These are phyloP conservation scores for Rhizoclosmatium globosum DNA, from an alignment of 192 early-diverging fungal genomes.

Conservation along the genomic window DNA sequence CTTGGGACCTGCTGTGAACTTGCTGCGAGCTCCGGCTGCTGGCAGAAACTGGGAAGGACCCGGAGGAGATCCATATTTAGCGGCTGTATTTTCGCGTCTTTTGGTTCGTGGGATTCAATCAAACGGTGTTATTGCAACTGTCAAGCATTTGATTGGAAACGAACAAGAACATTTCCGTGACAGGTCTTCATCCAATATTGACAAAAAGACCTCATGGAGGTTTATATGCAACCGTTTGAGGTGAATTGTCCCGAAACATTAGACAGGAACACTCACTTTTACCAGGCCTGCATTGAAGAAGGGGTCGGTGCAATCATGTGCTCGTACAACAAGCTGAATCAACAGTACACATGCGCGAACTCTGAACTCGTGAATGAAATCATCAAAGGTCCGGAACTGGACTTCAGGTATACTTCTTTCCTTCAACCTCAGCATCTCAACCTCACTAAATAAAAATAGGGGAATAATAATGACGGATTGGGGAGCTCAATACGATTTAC, in stretches of 20 bases:
- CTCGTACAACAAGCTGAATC: slow-evolving; percentile 60
- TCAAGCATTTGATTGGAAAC: slow-evolving; percentile 61
- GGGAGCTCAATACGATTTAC: slow-evolving; percentile 35
- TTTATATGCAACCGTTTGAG: slow-evolving; percentile 68
- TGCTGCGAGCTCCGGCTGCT: slow-evolving; percentile 44
- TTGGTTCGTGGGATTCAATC: slow-evolving; percentile 54
- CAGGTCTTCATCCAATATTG: slow-evolving; percentile 38
- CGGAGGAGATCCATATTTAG: slow-evolving; percentile 57
- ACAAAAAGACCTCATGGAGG: slow-evolving; percentile 65
- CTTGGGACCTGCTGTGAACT: slow-evolving; percentile 59
- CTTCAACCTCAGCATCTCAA: background rate
- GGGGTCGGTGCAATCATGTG: slow-evolving; percentile 72
- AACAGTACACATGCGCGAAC: slow-evolving; percentile 62
- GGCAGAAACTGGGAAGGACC: slow-evolving; percentile 52
- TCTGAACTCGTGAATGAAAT: slow-evolving; percentile 52
- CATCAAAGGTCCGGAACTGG: slow-evolving; percentile 60
- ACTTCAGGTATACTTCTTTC: slow-evolving; percentile 48
- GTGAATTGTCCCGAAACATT: background rate
- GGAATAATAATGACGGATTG: slow-evolving; percentile 75
- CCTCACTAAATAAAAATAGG: background rate
- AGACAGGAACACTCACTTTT: background rate
- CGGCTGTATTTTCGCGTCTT: slow-evolving; percentile 39
- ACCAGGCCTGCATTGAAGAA: slow-evolving; percentile 44
- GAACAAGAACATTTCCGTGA: slow-evolving; percentile 58
- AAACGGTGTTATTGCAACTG: slow-evolving; percentile 62